Conservation (phyloP, 805 yeast genomes). For the Nakazawaea peltata region DNA sequence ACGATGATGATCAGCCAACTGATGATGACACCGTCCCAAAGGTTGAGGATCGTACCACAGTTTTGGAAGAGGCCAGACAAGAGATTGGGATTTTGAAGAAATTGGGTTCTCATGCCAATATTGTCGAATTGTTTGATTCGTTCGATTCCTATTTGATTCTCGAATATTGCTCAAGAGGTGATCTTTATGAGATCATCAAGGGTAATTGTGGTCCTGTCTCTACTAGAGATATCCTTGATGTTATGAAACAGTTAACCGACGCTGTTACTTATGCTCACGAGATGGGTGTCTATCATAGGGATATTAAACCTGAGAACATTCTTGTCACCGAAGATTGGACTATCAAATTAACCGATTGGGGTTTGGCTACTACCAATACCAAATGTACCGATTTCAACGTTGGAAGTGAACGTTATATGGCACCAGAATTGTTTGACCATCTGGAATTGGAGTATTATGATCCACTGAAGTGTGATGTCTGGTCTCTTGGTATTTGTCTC, state of each 20-base stretch:
- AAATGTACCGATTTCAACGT: slow-evolving; percentile 70
- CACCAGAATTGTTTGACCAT: slow-evolving; percentile 79
- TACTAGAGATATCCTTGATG: slow-evolving; percentile 47
- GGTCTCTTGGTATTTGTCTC: slow-evolving; percentile 84
- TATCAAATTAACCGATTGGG: slow-evolving; percentile 51
- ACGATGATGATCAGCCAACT: slow-evolving; percentile 24
- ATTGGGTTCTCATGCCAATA: slow-evolving; percentile 46
- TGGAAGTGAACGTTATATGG: slow-evolving; percentile 90
- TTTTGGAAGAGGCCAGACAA: slow-evolving; percentile 52
- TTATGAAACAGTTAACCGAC: slow-evolving; percentile 38
- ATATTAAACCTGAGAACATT: slow-evolving; percentile 51
- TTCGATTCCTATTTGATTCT: slow-evolving; percentile 48
- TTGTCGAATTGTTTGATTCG: slow-evolving; percentile 36
- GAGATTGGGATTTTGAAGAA: slow-evolving; percentile 61
- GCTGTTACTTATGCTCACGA: slow-evolving; percentile 46
- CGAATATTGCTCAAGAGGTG: slow-evolving; percentile 86
- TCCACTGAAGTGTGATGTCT: slow-evolving; percentile 76
- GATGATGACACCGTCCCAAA: slow-evolving; percentile 5
- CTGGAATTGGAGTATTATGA: slow-evolving; percentile 50
- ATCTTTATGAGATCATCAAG: slow-evolving; percentile 73
- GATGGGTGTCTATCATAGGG: slow-evolving; percentile 43
- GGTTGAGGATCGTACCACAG: slow-evolving; percentile 20
- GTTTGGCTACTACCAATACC: slow-evolving; percentile 44
- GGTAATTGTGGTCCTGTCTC: slow-evolving; percentile 53
- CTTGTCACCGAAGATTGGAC: slow-evolving; percentile 48